These are phyloP conservation scores for Kalanchoe fedtschenkoi DNA, from an alignment of 164 flowering plant species.

Conservation along the genomic window DNA sequence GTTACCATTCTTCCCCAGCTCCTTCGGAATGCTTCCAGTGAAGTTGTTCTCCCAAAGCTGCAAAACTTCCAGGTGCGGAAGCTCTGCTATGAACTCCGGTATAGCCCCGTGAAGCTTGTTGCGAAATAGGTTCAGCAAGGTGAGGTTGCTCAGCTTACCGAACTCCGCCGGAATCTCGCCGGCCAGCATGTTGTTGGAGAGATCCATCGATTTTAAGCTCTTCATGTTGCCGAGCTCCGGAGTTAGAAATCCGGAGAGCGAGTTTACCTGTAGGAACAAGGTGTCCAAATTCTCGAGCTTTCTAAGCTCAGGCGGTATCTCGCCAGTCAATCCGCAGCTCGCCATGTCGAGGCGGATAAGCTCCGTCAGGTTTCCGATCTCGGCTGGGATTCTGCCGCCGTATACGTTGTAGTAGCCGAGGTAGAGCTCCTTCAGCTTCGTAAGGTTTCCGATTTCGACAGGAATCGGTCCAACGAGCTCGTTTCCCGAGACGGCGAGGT, in stretches of 20 bases:
- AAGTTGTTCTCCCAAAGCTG: constrained; percentile 97
- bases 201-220: constrained; percentile 84
- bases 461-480: constrained; percentile 67
- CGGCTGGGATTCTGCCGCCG: constrained; percentile 65
- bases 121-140: constrained; percentile 73
- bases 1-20: constrained; percentile 56
- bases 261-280: constrained; percentile 76
- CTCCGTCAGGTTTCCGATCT: constrained; percentile 58
- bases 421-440: constrained; percentile 55
- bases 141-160: constrained; percentile 51
- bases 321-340: constrained; percentile 65
- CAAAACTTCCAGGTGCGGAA: constrained; percentile 73
- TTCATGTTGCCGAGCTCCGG: constrained; percentile 52
- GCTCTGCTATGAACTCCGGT: constrained; percentile 70
- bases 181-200: constrained; percentile 63
- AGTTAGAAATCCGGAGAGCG: constrained; percentile 49
- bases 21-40: constrained; percentile 68
- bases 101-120: constrained; percentile 80
- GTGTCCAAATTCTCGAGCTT: constrained; percentile 70
- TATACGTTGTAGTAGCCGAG: constrained; percentile 71
- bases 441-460: constrained; percentile 64
- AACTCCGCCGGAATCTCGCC: constrained; percentile 73
- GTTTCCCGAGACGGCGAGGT: constrained; percentile 86
- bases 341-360: constrained; percentile 74
- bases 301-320: constrained; percentile 67